These are phyloP conservation scores for Xenosphaeropsis pyriputrescens DNA, from an alignment of 2,329 filamentous ascomycete genomes.

Conservation along the genomic window DNA sequence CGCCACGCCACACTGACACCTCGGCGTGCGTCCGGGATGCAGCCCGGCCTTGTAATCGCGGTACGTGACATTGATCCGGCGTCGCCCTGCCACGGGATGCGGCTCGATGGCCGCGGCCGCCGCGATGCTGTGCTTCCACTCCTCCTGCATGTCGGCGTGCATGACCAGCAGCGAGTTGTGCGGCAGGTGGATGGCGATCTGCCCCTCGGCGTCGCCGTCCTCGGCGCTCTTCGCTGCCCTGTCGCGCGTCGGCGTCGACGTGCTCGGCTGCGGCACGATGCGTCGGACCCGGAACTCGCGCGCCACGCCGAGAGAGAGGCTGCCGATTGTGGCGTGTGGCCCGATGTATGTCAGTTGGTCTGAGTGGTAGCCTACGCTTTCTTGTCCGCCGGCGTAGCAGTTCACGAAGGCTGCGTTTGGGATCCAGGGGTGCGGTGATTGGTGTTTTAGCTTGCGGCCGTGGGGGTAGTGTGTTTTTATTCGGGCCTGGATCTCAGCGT, in stretches of 20 bases:
- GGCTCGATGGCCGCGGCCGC: slow-evolving; percentile 66
- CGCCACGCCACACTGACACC: slow-evolving; percentile 60
- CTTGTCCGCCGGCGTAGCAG: slow-evolving; percentile 68
- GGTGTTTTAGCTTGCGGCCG: slow-evolving; percentile 61
- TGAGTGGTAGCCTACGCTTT: slow-evolving; percentile 83
- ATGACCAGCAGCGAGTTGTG: slow-evolving; percentile 91
- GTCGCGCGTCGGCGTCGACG: background rate
- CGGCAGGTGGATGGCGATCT: slow-evolving; percentile 84
- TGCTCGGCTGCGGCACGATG: slow-evolving; percentile 41
- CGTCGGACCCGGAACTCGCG: slow-evolving; percentile 80
- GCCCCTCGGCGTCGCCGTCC: slow-evolving; percentile 55
- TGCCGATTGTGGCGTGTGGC: slow-evolving; percentile 77
- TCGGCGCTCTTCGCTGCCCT: slow-evolving; percentile 13
- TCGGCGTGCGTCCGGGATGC: slow-evolving; percentile 64
- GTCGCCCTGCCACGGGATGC: slow-evolving; percentile 67
- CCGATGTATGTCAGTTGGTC: slow-evolving; percentile 91
- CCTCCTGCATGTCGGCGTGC: slow-evolving; percentile 96
- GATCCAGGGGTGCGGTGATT: slow-evolving; percentile 58
- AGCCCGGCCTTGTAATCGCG: slow-evolving; percentile 67
- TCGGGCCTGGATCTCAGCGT: slow-evolving; percentile 57
- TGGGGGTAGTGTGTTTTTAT: slow-evolving; percentile 54
- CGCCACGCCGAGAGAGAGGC: slow-evolving; percentile 80
- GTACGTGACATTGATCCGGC: slow-evolving; percentile 88
- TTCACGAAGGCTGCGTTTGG: slow-evolving; percentile 93
- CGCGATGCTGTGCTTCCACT: slow-evolving; percentile 83